A percentile compares a stretch with the other conserved stretches of the same genome.
Conservation (phyloP, 2,329 filamentous ascomycete species). For the Aspergillus sp. region DNA sequence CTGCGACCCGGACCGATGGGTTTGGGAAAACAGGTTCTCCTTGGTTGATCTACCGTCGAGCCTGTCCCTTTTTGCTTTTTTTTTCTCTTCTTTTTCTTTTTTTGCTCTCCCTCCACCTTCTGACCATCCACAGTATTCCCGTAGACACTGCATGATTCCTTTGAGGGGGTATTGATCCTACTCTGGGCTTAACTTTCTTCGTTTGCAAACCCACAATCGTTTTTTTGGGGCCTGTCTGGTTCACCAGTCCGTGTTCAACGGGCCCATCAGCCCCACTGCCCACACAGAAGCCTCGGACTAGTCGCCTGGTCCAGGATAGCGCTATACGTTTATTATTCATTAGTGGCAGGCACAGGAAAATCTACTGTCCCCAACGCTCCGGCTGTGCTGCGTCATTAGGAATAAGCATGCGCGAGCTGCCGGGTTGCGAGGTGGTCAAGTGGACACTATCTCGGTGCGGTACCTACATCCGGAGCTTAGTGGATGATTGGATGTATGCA, state of each 20-base stretch:
- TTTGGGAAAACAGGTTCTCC: constrained; percentile 10
- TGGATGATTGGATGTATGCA: background rate
- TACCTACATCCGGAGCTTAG: background rate
- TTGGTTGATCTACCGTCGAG: background rate
- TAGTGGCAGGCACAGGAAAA: constrained; percentile 6
- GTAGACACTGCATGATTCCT: no score
- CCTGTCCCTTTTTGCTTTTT: background rate
- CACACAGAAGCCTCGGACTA: constrained; percentile 4
- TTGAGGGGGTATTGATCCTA: no score
- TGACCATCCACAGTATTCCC: no score
- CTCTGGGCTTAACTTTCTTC: background rate
- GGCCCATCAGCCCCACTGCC: background rate
- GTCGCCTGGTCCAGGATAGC: constrained; percentile 3
- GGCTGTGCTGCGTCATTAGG: background rate
- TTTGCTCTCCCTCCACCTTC: background rate
- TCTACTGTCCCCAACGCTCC: constrained; percentile 5
- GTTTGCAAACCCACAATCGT: background rate
- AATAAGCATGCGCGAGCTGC: background rate
- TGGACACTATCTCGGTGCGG: background rate
- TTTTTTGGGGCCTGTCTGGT: background rate
- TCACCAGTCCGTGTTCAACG: background rate
- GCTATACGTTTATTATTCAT: constrained; percentile 4
- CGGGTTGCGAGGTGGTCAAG: background rate
- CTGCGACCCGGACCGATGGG: background rate
- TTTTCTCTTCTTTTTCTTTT: background rate